Evolutionary conservation across 345 rosid species (phyloP).

Genomic region (Dimocarpus longan): DNA sequence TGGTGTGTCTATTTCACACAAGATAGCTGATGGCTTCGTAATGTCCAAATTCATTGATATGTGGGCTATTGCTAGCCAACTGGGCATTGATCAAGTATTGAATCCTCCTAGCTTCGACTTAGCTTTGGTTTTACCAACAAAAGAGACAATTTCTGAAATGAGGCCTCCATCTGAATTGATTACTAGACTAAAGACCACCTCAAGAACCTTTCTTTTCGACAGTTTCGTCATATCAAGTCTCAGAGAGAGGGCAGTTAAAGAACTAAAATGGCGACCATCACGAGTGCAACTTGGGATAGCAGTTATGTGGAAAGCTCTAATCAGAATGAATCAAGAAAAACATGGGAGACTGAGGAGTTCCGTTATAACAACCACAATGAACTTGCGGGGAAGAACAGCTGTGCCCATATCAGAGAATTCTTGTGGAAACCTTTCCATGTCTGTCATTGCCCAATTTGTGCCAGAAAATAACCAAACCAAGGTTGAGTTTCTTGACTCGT

Average conservation of each 20-base stretch:
- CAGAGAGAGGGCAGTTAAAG: neutral
- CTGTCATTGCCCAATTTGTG: neutral
- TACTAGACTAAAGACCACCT: neutral
- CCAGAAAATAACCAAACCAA: neutral
- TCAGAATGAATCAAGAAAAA: neutral
- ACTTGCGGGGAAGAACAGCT: constrained; percentile 14
- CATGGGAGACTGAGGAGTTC: constrained; percentile 24
- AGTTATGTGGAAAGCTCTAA: constrained; percentile 20
- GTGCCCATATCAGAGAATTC: constrained; percentile 16
- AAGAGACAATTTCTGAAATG: neutral
- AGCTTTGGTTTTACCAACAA: neutral
- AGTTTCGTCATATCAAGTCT: neutral
- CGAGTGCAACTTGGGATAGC: neutral
- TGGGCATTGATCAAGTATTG: neutral
- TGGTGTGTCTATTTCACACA: no score
- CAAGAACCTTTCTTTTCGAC: neutral
- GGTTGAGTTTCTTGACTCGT: neutral
- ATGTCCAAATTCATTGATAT: neutral
- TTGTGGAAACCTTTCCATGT: constrained; percentile 17
- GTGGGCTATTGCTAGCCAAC: constrained; percentile 17
- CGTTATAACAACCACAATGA: constrained; percentile 4
- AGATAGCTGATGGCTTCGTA: constrained; percentile 17
- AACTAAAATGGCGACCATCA: neutral
- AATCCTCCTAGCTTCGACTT: neutral
- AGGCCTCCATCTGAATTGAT: neutral